Percentiles rank a stretch among this genome's conserved stretches.
phyloP scores from a whole-genome alignment of 192 early-diverging fungal genomes.

The Coemansia sp. region DNA sequence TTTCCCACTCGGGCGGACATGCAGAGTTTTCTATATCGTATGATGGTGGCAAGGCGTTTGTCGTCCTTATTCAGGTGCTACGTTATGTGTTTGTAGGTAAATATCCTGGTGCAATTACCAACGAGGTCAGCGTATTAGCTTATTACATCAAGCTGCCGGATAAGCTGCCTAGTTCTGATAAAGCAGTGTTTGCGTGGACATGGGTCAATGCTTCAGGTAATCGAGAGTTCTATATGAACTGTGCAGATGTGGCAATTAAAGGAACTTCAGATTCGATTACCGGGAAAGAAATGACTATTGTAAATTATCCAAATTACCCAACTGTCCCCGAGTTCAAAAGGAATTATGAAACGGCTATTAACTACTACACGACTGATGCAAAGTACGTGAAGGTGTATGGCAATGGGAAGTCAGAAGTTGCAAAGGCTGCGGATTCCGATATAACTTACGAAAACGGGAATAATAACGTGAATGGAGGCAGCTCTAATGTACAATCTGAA shows the following conservation, averaged over 20 bases:
- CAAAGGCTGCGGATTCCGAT: neutral
- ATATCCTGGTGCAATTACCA: slow-evolving; percentile 4
- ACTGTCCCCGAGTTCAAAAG: slow-evolving; percentile 12
- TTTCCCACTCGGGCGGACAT: slow-evolving; percentile 51
- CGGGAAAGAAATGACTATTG: slow-evolving; percentile 25
- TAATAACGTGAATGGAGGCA: too few relatives aligned
- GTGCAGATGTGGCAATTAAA: slow-evolving; percentile 23
- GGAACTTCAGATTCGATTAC: slow-evolving; percentile 20
- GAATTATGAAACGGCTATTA: slow-evolving; percentile 10
- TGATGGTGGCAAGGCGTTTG: slow-evolving; percentile 48
- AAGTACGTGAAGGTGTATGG: slow-evolving; percentile 9
- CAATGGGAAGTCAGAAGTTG: neutral
- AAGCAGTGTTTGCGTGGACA: slow-evolving; percentile 60
- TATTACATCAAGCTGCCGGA: slow-evolving; percentile 57
- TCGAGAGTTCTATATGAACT: slow-evolving; percentile 63
- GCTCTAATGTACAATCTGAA: too few relatives aligned
- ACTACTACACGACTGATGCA: slow-evolving; percentile 11
- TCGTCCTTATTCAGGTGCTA: slow-evolving; percentile 52
- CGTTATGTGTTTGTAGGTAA: slow-evolving; percentile 27
- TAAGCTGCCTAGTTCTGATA: slow-evolving; percentile 53
- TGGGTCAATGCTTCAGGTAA: slow-evolving; percentile 64
- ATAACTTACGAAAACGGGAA: neutral
- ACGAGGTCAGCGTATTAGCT: slow-evolving; percentile 15
- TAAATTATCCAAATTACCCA: slow-evolving; percentile 20
- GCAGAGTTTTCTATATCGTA: slow-evolving; percentile 56